These are phyloP conservation scores for Lipomyces sp. DNA, from an alignment of 805 yeast species.

Conservation along the genomic window DNA sequence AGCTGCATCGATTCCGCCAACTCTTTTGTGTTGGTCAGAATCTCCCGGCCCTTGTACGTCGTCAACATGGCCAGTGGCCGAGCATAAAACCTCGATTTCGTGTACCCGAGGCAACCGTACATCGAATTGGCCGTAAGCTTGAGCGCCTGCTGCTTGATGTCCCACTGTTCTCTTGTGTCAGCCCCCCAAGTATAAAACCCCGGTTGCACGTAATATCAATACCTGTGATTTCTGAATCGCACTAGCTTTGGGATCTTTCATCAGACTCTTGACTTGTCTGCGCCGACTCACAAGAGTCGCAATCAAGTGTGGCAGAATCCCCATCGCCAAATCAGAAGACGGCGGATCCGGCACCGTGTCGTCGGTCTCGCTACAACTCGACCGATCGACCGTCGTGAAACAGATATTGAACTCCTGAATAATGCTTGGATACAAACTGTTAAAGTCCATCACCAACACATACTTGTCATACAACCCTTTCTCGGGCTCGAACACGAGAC, in stretches of 20 bases:
- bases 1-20: constrained; percentile 84
- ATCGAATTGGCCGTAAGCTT: constrained; percentile 98
- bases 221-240: constrained; percentile 54
- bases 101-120: constrained; percentile 98
- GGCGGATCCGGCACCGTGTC: constrained; percentile 77
- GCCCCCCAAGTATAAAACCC: background rate
- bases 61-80: constrained; percentile 94
- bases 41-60: constrained; percentile 94
- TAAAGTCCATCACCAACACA: constrained; percentile 95
- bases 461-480: constrained; percentile 90
- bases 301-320: constrained; percentile 84
- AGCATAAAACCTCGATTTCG: constrained; percentile 90
- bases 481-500: constrained; percentile 95
- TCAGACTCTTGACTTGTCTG: constrained; percentile 83
- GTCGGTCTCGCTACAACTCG: constrained; percentile 49
- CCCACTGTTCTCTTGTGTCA: constrained; percentile 61
- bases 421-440: constrained; percentile 93
- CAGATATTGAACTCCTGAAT: constrained; percentile 97
- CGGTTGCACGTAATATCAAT: background rate
- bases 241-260: constrained; percentile 73
- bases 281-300: constrained; percentile 87
- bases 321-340: constrained; percentile 59
- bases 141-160: constrained; percentile 93
- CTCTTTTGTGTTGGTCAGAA: constrained; percentile 88
- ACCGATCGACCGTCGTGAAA: constrained; percentile 89